Conservation (phyloP, 495 filamentous ascomycete genomes). For the Neurospora terricola region DNA sequence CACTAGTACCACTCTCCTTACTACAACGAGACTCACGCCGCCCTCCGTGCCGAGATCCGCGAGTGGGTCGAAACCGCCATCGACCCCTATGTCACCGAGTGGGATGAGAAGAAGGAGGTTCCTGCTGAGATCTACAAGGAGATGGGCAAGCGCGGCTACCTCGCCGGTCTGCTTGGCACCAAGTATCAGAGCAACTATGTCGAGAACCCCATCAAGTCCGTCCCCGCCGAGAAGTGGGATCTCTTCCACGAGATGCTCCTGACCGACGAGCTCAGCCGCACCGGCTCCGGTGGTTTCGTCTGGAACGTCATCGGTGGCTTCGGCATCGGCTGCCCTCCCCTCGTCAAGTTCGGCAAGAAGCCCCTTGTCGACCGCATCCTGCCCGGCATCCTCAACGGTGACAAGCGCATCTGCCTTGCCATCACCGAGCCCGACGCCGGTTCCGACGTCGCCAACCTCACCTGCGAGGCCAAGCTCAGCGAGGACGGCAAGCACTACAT, state of each 20-base stretch:
- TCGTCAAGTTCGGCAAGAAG: constrained; percentile 90
- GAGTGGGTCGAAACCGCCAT: constrained; percentile 85
- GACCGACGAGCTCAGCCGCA: constrained; percentile 85
- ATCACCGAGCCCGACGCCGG: constrained; percentile 50
- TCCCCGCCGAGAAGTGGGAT: constrained; percentile 87
- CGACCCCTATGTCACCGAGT: constrained; percentile 87
- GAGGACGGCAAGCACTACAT: constrained; percentile 98
- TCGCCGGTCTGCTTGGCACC: constrained; percentile 79
- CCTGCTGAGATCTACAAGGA: constrained; percentile 84
- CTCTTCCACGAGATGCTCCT: constrained; percentile 93
- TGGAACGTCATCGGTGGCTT: constrained; percentile 96
- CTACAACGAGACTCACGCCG: constrained; percentile 86
- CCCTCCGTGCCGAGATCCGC: constrained; percentile 79
- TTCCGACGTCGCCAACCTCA: constrained; percentile 84
- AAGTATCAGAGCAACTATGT: constrained; percentile 69
- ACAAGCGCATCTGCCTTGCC: constrained; percentile 81
- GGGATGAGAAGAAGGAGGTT: constrained; percentile 90
- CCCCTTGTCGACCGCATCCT: constrained; percentile 63
- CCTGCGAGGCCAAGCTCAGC: constrained; percentile 85
- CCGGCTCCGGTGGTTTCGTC: constrained; percentile 87
- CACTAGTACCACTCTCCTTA: constrained; percentile 89
- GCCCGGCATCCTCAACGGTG: constrained; percentile 77
- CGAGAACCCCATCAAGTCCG: constrained; percentile 58
- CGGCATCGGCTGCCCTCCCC: constrained; percentile 83
- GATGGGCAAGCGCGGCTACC: constrained; percentile 86